These are phyloP conservation scores for Candida boidinii DNA, from an alignment of 805 yeast genomes.

Conservation along the genomic window DNA sequence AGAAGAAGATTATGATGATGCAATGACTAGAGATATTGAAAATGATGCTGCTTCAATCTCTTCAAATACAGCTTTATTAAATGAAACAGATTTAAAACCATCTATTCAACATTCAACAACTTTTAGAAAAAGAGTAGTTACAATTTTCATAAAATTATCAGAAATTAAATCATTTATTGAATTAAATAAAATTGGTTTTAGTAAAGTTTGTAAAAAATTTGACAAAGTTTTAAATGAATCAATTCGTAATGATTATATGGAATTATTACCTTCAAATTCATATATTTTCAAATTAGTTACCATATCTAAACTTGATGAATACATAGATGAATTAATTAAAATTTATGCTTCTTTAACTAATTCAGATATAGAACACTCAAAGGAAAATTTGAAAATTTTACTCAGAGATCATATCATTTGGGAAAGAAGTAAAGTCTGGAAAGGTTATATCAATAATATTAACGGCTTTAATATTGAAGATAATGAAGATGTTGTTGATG, in stretches of 20 bases:
- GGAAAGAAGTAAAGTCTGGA: constrained; percentile 50
- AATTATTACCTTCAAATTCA: constrained; percentile 16
- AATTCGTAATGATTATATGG: constrained; percentile 32
- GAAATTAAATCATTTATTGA: constrained; percentile 44
- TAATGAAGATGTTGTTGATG: constrained; percentile 16
- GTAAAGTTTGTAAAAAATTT: constrained; percentile 44
- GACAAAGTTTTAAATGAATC: constrained; percentile 40
- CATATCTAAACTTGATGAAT: constrained; percentile 18
- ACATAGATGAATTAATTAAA: constrained; percentile 20
- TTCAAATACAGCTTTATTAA: constrained; percentile 40
- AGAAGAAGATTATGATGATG: constrained; percentile 29
- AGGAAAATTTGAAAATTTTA: constrained; percentile 36
- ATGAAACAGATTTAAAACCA: constrained; percentile 39
- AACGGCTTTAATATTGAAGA: constrained; percentile 36
- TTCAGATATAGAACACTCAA: constrained; percentile 10
- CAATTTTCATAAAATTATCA: constrained; percentile 34
- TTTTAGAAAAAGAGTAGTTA: constrained; percentile 37
- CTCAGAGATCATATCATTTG: constrained; percentile 47
- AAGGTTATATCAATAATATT: constrained; percentile 48
- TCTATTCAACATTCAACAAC: constrained; percentile 41
- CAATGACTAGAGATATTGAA: too few species aligned
- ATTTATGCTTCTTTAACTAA: constrained; percentile 21
- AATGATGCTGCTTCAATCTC: constrained; percentile 21
- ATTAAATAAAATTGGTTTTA: constrained; percentile 43
- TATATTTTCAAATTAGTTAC: constrained; percentile 28